phyloP scores from a whole-genome alignment of 108 stramenopile genomes.

The Pinguiococcus pyrenoidosus region DNA sequence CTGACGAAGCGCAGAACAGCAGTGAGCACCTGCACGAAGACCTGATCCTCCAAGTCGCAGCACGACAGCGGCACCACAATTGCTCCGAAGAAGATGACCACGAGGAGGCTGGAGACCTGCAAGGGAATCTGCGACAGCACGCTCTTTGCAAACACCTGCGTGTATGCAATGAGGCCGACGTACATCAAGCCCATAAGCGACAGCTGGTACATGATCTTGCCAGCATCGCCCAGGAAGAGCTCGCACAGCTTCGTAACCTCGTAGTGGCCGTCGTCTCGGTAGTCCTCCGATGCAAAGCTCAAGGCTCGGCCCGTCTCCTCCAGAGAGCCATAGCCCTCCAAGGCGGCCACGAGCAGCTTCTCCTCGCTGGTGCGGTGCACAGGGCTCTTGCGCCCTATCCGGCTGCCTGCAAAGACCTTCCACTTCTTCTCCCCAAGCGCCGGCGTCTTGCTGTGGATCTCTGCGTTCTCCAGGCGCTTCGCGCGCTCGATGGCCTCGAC shows the following conservation, averaged over 20 bases:
- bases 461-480: not conserved
- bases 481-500: slow-evolving; percentile 25
- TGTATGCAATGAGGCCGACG: slow-evolving; percentile 37
- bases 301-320: too few relatives aligned
- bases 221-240: not conserved
- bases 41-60: slow-evolving; percentile 42
- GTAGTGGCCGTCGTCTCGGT: not conserved
- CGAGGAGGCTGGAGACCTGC: not conserved
- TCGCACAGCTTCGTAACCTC: not conserved
- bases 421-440: too few relatives aligned
- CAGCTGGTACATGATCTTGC: slow-evolving; percentile 18
- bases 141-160: slow-evolving; percentile 36
- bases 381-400: too few relatives aligned
- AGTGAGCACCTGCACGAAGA: slow-evolving; percentile 32
- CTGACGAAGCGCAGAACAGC: slow-evolving; percentile 28
- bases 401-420: too few relatives aligned
- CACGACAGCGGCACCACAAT: slow-evolving; percentile 41
- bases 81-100: slow-evolving; percentile 21
- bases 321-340: too few relatives aligned
- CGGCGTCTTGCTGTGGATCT: too few relatives aligned
- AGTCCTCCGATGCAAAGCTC: not conserved
- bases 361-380: too few relatives aligned
- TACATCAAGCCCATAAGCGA: slow-evolving; percentile 36
- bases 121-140: slow-evolving; percentile 12
- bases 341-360: too few relatives aligned